phyloP scores from a whole-genome alignment of 1,284 basidiomycete species.

The Phylloporus sp. region DNA sequence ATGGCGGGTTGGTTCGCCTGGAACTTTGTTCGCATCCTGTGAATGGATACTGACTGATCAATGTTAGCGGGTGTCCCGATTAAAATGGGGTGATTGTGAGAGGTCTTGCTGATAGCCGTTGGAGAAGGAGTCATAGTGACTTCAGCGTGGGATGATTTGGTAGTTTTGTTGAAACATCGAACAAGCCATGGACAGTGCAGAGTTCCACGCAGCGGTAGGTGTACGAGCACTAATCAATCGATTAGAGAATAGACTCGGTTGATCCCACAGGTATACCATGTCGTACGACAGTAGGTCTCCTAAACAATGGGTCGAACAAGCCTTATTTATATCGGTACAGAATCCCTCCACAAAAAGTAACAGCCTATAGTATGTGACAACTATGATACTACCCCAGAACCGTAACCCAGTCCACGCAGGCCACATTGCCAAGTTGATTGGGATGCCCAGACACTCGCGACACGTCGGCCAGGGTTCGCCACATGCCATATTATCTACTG shows the following conservation, averaged over 20 bases:
- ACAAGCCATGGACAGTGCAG: slow-evolving; percentile 61
- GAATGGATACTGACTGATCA: too few relatives aligned
- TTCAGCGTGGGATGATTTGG: slow-evolving; percentile 2
- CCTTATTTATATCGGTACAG: slow-evolving; percentile 22
- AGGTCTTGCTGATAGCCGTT: too few relatives aligned
- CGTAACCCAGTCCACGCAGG: slow-evolving; percentile 49
- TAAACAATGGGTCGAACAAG: background rate
- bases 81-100: too few relatives aligned
- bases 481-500: background rate
- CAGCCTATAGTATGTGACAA: slow-evolving; percentile 66
- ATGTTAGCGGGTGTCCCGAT: too few relatives aligned
- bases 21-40: too few relatives aligned
- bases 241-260: background rate
- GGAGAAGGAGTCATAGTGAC: too few relatives aligned
- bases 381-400: background rate
- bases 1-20: background rate
- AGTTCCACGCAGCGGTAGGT: slow-evolving; percentile 69
- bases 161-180: background rate
- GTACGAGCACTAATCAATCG: background rate
- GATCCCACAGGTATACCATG: slow-evolving; percentile 65
- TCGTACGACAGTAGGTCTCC: slow-evolving; percentile 56
- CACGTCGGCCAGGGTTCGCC: slow-evolving; percentile 84
- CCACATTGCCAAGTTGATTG: slow-evolving; percentile 84
- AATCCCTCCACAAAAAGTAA: slow-evolving; percentile 70
- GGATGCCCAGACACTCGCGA: slow-evolving; percentile 82